phyloP scores from a whole-genome alignment of 2,329 filamentous ascomycete genomes.

The Nemania abortiva region DNA sequence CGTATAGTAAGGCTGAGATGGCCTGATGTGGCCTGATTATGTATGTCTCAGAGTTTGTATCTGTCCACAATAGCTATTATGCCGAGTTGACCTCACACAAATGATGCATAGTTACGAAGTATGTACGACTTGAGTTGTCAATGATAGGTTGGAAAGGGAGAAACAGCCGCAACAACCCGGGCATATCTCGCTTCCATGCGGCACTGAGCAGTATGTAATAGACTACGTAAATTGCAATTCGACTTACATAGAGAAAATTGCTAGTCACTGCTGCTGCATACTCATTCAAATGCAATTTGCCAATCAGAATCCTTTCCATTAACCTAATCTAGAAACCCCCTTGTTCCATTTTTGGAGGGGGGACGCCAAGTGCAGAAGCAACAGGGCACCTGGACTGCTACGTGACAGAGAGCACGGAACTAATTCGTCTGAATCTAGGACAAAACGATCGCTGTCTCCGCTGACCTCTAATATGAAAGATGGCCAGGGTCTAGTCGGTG shows the following conservation, averaged over 20 bases:
- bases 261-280: slow-evolving; percentile 17
- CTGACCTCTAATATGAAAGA: slow-evolving; percentile 2
- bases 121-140: slow-evolving; percentile 14
- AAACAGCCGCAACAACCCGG: slow-evolving; percentile 7
- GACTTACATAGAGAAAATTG: not conserved
- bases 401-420: not conserved
- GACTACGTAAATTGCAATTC: slow-evolving; percentile 8
- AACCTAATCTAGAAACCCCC: slow-evolving; percentile 23
- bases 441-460: slow-evolving; percentile 13
- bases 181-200: slow-evolving; percentile 17
- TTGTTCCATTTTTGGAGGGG: not conserved
- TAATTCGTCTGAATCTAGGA: slow-evolving; percentile 3
- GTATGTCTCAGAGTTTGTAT: slow-evolving; percentile 18
- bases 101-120: not conserved
- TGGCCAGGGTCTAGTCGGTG: slow-evolving; percentile 15
- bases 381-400: slow-evolving; percentile 5
- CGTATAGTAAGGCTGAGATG: slow-evolving; percentile 11
- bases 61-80: slow-evolving; percentile 8
- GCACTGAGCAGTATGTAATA: not conserved
- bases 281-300: slow-evolving; percentile 12
- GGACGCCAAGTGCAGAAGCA: slow-evolving; percentile 26
- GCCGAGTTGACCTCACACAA: slow-evolving; percentile 9
- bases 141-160: not conserved
- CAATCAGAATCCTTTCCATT: slow-evolving; percentile 21
- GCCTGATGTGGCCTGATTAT: slow-evolving; percentile 21